Evolutionary conservation across 2,329 filamentous ascomycete species (phyloP).

Genomic region (Cladobotryum mycophilum): DNA sequence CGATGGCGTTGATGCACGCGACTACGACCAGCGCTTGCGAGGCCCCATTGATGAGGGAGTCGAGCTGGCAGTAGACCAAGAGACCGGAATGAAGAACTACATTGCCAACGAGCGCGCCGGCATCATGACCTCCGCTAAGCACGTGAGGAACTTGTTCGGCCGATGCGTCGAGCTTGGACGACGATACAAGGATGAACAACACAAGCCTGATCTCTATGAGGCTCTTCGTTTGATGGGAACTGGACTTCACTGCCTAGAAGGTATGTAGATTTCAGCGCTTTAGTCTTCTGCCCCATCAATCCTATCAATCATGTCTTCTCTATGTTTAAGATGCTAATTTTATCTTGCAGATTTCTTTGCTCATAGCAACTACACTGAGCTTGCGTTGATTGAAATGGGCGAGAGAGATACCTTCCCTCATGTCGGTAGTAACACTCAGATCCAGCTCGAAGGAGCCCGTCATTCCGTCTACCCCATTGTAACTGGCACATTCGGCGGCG

Average conservation of each 20-base stretch:
- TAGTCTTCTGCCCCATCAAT: neutral
- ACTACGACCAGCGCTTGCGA: conserved; percentile 75
- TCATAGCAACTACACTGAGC: conserved; percentile 88
- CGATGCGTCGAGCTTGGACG: conserved; percentile 75
- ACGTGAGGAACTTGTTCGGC: conserved; percentile 68
- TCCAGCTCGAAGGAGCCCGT: conserved; percentile 62
- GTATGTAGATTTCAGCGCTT: conserved; percentile 28
- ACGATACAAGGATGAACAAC: conserved; percentile 53
- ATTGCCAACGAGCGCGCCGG: conserved; percentile 76
- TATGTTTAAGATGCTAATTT: neutral
- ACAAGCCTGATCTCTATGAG: conserved; percentile 73
- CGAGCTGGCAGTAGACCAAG: conserved; percentile 72
- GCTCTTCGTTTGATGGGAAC: conserved; percentile 81
- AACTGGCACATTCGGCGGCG: conserved; percentile 89
- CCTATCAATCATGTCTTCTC: neutral
- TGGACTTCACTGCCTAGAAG: conserved; percentile 81
- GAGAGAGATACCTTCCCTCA: conserved; percentile 80
- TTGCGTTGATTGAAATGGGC: conserved; percentile 81
- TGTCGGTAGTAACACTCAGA: conserved; percentile 66
- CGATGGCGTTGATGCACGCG: conserved; percentile 76
- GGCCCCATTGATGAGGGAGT: conserved; percentile 71
- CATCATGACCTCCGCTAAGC: conserved; percentile 75
- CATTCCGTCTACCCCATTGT: conserved; percentile 70
- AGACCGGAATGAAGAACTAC: conserved; percentile 83
- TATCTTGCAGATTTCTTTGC: conserved; percentile 70